phyloP scores from a whole-genome alignment of 225 moss, liverwort and hornwort genomes.

The Sphagnum contortum region DNA sequence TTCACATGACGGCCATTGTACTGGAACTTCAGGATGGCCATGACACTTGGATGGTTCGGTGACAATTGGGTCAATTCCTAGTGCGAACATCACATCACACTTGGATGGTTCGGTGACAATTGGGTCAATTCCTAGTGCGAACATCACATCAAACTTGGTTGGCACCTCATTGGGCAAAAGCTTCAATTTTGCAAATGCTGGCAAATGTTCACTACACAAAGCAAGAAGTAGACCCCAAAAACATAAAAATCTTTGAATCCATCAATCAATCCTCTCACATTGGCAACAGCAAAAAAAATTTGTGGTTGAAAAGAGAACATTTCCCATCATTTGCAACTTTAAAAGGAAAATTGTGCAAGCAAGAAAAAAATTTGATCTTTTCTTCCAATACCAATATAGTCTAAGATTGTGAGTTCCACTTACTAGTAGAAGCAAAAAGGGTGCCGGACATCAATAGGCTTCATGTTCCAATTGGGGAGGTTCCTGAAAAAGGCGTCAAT shows the following conservation, averaged over 20 bases:
- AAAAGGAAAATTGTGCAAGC: neutral
- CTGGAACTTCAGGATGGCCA: constrained; percentile 60
- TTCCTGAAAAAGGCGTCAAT: constrained; percentile 54
- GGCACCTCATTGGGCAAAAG: constrained; percentile 22
- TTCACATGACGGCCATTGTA: constrained; percentile 43
- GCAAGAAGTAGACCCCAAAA: neutral
- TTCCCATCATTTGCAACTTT: neutral
- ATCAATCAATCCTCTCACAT: no score
- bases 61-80: no score
- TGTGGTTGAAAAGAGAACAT: neutral
- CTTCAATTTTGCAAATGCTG: constrained; percentile 69
- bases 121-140: constrained; percentile 85
- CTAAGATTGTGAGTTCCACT: constrained; percentile 2
- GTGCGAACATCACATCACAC: no score
- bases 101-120: constrained; percentile 49
- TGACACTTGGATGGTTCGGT: no score
- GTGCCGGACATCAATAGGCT: constrained; percentile 81
- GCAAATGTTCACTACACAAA: constrained; percentile 55
- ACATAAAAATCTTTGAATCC: no score
- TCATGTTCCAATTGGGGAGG: constrained; percentile 55
- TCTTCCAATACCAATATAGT: no score
- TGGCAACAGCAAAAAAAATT: no score
- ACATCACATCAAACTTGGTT: constrained; percentile 46
- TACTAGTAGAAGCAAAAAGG: constrained; percentile 90
- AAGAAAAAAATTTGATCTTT: neutral